Percentiles rank a stretch among this genome's conserved stretches.
These are phyloP conservation scores for Auriculariales sp. DNA, from an alignment of 768 basidiomycete genomes.

Conservation along the genomic window DNA sequence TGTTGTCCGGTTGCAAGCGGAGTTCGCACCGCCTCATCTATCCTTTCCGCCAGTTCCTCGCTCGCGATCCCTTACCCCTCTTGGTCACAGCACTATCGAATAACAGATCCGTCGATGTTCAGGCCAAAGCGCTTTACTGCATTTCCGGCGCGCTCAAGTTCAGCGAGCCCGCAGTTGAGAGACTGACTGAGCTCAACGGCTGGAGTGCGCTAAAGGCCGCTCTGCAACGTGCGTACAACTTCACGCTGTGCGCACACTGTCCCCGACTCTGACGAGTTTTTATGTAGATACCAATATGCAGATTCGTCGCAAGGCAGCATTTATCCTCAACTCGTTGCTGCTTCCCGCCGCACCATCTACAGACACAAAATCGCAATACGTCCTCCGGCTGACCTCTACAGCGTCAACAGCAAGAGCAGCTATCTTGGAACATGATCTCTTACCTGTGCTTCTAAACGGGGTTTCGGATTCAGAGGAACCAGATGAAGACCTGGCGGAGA, in stretches of 20 bases:
- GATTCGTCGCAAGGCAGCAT: constrained; percentile 65
- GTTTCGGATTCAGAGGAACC: neutral
- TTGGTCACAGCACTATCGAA: constrained; percentile 26
- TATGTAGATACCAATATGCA: constrained; percentile 55
- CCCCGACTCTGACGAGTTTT: neutral
- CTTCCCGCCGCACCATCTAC: constrained; percentile 24
- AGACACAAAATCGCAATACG: neutral
- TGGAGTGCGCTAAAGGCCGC: constrained; percentile 49
- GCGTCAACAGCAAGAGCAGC: neutral
- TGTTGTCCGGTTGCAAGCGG: no score
- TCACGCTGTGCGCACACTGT: no score
- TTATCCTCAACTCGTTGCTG: constrained; percentile 61
- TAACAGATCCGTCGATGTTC: constrained; percentile 31
- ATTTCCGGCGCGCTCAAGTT: constrained; percentile 72
- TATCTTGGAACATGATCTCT: neutral
- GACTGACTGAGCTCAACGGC: constrained; percentile 38
- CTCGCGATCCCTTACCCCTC: constrained; percentile 48
- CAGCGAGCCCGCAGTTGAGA: constrained; percentile 47
- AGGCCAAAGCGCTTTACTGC: constrained; percentile 73
- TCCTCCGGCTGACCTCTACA: neutral
- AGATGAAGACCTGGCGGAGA: constrained; percentile 2
- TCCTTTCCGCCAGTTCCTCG: constrained; percentile 34
- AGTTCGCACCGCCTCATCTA: neutral
- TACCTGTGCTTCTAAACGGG: neutral
- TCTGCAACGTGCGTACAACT: constrained; percentile 36